Base-by-base conservation (phyloP, 1,284 basidiomycete species). In the Malassezia japonica region DNA sequence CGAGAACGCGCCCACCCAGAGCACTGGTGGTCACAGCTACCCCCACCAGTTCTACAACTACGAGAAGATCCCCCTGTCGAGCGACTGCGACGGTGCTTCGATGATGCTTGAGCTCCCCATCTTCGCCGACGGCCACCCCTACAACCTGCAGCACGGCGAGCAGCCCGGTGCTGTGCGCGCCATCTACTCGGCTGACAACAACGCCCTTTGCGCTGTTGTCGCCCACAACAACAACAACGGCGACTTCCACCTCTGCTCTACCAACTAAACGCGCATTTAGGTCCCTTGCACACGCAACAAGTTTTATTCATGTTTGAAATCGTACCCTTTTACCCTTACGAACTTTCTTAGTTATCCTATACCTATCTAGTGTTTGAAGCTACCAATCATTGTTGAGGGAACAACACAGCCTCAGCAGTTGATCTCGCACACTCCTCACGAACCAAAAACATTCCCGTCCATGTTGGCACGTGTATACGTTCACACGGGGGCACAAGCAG, bases 41-140 rank as follows among this genome's bases (percentile, higher is more conserved):
- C 47, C 47, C 8, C 47, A 48, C 33, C 21, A 36, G 27, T 48
- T 48, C 25, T 20, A 48, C 4, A 39, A 48, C 47, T 48, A 48
- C 31, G 47, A 48, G 40, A 9, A 13, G 10, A 32, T 48, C 8
- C 39, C 29, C 7, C 34, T 48, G 38, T 38, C 31, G 16, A 20
- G 13, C 15, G 47, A 4, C 8, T 48, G 47, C 20, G 33, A 35
- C 25, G 38, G 32, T 24, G 39, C 35, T 7, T 40, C 46, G 31
- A 48, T 40, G 38, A 48, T 48, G 47, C 47, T 48, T 1, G 47
- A 48, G 33, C 47, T 48, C n/a, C 47, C 47, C 15, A 32, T 48
- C 13, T 48, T 48, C 18, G 38, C 47, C 20, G 47, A 48, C 20
- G 47, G 47, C 25, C 47, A 48, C 27, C 10, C 47, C 21, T 48